These are phyloP conservation scores for Poterioochromonas sp. DNA, from an alignment of 352 stramenopile species.

Conservation along the genomic window DNA sequence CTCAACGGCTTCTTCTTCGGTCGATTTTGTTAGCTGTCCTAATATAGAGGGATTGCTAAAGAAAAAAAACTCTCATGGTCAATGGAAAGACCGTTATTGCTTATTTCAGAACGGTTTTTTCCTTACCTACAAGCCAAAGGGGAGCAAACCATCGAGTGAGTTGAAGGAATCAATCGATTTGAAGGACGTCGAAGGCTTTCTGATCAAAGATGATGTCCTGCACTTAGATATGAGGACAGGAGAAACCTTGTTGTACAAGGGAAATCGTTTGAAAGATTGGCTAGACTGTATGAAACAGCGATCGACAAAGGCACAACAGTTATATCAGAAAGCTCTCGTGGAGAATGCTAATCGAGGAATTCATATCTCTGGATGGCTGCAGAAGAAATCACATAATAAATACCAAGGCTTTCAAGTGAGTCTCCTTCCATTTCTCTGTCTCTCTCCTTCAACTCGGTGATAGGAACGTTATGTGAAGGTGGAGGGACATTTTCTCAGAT, in stretches of 20 bases:
- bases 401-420: conserved; percentile 14
- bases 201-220: background rate
- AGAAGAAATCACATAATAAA: conserved; percentile 14
- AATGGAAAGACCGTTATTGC: conserved; percentile 25
- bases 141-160: background rate
- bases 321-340: background rate
- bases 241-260: background rate
- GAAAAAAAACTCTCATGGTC: conserved; percentile 11
- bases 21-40: no score
- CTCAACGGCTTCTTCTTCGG: no score
- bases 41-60: conserved; percentile 63
- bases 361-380: background rate
- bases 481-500: background rate
- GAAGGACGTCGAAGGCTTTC: background rate
- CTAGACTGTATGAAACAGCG: background rate
- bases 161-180: conserved; percentile 7
- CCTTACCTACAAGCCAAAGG: background rate
- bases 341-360: background rate
- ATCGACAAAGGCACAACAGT: background rate
- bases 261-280: background rate
- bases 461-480: conserved; percentile 24
- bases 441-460: background rate
- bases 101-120: background rate
- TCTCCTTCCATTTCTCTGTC: background rate
- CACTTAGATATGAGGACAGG: background rate